Evolutionary conservation across 2,329 filamentous ascomycete species (phyloP), one percentile per base, ranked within the genome.

Genomic region (Clarireedia hainanense): DNA sequence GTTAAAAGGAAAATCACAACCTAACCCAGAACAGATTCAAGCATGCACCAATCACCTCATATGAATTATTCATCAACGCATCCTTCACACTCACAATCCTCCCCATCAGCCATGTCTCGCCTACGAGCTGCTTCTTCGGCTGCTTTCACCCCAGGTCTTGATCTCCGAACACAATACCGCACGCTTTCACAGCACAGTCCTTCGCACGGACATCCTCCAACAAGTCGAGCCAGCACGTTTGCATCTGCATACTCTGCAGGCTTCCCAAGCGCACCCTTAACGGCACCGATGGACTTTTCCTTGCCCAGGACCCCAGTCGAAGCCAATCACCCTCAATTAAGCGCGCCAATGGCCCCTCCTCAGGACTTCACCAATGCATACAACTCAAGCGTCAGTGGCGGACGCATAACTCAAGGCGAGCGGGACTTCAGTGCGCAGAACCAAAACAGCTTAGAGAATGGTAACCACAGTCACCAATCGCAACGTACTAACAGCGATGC

Each of bases 241-340:
- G 60, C 73, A 6, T 70, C 69, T 34, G 66, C 70, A 43, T 74
- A 76, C 27, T 73, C 80, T 3, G 72, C 73, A 4, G 76, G 76
- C 60, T 81, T 78, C 61, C 73, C 79, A 1, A 77, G 78, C 5
- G 77, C 79, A 5, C 78, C 80, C 0, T 70, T 81, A 14, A 76
- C 76, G 3, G 76, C 79, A 1, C 79, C 79, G 1, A 72, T 79
- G 58, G 78, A 81, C 52, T 80, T 78, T 61, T 72, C 76, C 2
- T 67, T 78, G 14, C 72, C 77, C 2, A 69, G 76, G 43, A 75
- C 75, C 3, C 71, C 73, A 14, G 68, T 67, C 30, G 68, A 72
- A 52, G 66, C 70, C 50, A 65, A 70, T 56, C 58, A 68, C 58
- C 73, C 78, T 2, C 79, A 81, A 63, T 72, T 81, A 70, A 79